Evolutionary conservation across 169 alveolate species (phyloP), one percentile per base, ranked within the genome.

Genomic region (Plasmodium sp.): DNA sequence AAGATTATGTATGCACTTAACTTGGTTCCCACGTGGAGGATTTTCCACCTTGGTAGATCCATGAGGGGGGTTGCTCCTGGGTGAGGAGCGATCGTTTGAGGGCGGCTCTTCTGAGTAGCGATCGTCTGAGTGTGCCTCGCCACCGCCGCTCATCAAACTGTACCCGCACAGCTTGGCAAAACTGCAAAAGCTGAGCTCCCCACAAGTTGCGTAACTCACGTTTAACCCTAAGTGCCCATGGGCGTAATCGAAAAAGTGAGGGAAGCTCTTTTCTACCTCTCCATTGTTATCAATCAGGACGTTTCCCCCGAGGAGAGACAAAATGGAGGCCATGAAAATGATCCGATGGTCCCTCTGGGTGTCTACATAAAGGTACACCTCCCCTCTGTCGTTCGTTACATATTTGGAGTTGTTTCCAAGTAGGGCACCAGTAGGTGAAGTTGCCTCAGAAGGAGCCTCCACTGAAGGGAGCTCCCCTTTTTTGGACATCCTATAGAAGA

Each of bases 291-390:
- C 79, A 45, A 84, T 84, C 51, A 84, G 9, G 6, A 71, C 48
- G n/a, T 84, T 84, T 84, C 12, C 22, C 36, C 77, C 74, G 22
- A 84, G 74, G 54, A 84, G 93, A 1, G 93, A 72, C 62, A 84
- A 84, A 31, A 84, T 58, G 22, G 93, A 12, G 5, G 9, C 31
- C 93, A 84, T 84, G 48, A 84, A 84, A 84, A 84, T 73, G 4
- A 84, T 31, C 73, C 93, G 33, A 31, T 84, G 93, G 72, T 84
- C 93, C 27, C 77, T 84, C 45, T 45, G 51, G 4, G 93, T 73
- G 41, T 84, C 93, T 72, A 84, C 51, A 73, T 72, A 84, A 31
- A 84, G 18, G 74, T 73, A 84, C 16, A 84, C n/a, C 39, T 33
- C 56, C 27, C 77, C 45, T 2, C 31, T 73, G 33, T 71, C 22